Conservation (phyloP, 805 yeast species). For the Metschnikowia drakensbergensis region DNA sequence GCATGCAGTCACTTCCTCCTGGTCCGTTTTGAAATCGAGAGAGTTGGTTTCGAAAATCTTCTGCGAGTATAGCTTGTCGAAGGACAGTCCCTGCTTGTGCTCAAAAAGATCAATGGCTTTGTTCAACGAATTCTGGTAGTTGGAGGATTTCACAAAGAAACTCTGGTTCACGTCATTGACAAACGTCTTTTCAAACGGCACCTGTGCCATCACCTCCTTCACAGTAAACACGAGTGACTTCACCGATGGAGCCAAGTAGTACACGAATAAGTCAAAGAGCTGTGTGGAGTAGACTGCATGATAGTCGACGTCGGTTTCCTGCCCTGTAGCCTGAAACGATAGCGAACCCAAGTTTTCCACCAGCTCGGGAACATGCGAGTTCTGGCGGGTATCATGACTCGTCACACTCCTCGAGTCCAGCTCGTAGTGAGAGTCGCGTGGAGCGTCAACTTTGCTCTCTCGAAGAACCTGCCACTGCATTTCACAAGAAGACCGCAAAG, state of each 20-base stretch:
- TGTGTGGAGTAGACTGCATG: conserved; percentile 35
- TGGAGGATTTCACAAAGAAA: conserved; percentile 38
- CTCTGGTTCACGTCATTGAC: conserved; percentile 21
- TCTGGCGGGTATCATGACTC: conserved; percentile 20
- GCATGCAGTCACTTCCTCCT: conserved; percentile 79
- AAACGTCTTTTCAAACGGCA: conserved; percentile 47
- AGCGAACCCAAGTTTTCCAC: conserved; percentile 26
- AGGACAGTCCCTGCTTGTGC: conserved; percentile 52
- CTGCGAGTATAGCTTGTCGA: conserved; percentile 55
- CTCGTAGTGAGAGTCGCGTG: conserved; percentile 5
- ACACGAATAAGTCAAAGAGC: conserved; percentile 62
- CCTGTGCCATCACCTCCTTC: conserved; percentile 53
- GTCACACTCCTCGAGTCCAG: conserved; percentile 22
- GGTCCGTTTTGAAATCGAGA: conserved; percentile 48
- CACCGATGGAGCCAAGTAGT: conserved; percentile 68
- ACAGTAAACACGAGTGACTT: conserved; percentile 63
- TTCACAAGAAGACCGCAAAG: conserved; percentile 63
- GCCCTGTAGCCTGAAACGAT: conserved; percentile 14
- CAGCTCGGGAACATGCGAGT: conserved; percentile 22
- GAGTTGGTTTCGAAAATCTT: conserved; percentile 42
- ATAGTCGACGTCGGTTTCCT: conserved; percentile 13
- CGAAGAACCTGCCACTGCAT: conserved; percentile 58
- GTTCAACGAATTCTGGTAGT: conserved; percentile 44
- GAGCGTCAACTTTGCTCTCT: conserved; percentile 12
- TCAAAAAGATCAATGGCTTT: conserved; percentile 55